Base-by-base conservation (phyloP, 352 stramenopile genomes). In the Saprolegnia parasitica region DNA sequence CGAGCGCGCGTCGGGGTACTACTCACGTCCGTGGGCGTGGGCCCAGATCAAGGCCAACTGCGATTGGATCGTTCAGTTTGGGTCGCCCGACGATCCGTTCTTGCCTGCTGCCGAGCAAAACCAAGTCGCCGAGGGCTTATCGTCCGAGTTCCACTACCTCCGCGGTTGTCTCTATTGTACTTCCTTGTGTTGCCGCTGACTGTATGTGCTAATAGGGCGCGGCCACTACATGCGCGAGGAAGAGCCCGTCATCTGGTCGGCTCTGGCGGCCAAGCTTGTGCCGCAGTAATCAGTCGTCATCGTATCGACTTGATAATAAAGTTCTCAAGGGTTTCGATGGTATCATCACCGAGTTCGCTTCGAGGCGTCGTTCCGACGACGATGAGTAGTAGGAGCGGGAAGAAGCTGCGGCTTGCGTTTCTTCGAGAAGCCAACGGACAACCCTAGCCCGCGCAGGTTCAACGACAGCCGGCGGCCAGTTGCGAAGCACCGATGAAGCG, bases 71-170 rank as follows among this genome's bases (percentile, higher is more conserved):
- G 40, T 82, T 66, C 83, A 91, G 71, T 88, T 89, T 67, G 79
- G 87, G 75, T 81, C 75, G 0, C 72, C 83, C 68, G 80, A 91
- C 75, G 83, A 91, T 76, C 83, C 81, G 16, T 89, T 89, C 58
- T 86, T 91, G 68, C 81, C 81, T n/a, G 67, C 80, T 8, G 45
- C 67, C 21, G 81, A 90, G 71, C 80, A 78, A 24, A 65, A 84
- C 49, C 54, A 73, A 47, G 83, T 89, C 65, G 71, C 75, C 24
- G 66, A 78, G 74, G 77, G 77, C 35, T 55, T 90, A 35, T 71
- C 68, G 4, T 71, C 49, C 73, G 37, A 80, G 21, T 70, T 63
- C 37, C 54, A 70, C 52, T 70, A 52, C 37, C 35, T 70, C 15
- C 18, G 20, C 13, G 63, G 63, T 70, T 40, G 8, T 46, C 13